Base-by-base conservation (phyloP, 2,329 filamentous ascomycete species). In the Aaosphaeria pasadenensis region DNA sequence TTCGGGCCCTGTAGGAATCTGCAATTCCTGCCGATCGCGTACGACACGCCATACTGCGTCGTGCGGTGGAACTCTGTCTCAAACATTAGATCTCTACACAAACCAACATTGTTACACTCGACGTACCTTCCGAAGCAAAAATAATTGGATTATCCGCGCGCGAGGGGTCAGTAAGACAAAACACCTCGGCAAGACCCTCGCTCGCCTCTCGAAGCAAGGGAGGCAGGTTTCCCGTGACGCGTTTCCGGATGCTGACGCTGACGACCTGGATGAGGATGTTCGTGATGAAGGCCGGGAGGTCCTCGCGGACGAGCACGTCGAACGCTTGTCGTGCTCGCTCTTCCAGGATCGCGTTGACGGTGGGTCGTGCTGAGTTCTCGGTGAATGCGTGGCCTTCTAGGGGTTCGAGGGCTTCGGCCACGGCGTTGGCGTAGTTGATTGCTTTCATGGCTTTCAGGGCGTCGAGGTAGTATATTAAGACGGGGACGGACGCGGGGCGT, bases 1-100 rank as follows among this genome's bases (percentile, higher is more conserved):
- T 80, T 81, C 0, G 87, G 87, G 0, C 88, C 88, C 64, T 91
- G 88, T 1, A 91, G 77, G 58, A 91, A 91, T 6, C 88, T 82
- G 58, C 88, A 91, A 54, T 91, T 91, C 31, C 86, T 82, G 0
- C 88, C 88, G 13, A 91, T 80, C 3, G 84, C 81, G 62, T 91
- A 89, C 47, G 77, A 79, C 71, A 87, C 83, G 4, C 86, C 86
- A 60, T 90, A 91, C 55, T 90, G 85, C 0, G 86, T 90, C 4
- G 85, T 88, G 42, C 81, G 78, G 56, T 88, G 81, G 57, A 89
- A 91, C 66, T 88, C 86, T 87, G 35, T n/a, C 29, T n/a, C 7
- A 5, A 24, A 62, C 42, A 64, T 51, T 39, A 11, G 13, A 36
- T 35, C 13, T 42, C 11, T 45, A 24, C 39, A n/a, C 39, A 6